Conservation (phyloP, 257 asterid genomes). For the Striga asiatica region DNA sequence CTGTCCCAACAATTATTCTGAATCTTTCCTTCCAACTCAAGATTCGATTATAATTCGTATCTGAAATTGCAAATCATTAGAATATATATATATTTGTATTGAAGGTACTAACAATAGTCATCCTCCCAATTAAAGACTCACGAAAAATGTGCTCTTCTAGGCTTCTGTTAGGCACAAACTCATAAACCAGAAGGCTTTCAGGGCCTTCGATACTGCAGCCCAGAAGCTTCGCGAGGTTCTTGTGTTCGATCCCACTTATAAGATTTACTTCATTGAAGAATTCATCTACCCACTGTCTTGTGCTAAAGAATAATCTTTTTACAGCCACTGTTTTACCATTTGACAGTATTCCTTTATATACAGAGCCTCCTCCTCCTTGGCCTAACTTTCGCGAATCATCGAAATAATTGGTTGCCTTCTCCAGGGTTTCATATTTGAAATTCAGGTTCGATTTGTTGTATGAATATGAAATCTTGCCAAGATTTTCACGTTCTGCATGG, state of each 20-base stretch:
- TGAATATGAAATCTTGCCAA: constrained; percentile 48
- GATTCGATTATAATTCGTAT: constrained; percentile 31
- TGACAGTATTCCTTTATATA: constrained; percentile 56
- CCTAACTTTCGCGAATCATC: constrained; percentile 52
- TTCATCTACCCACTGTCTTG: constrained; percentile 65
- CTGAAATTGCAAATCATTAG: constrained; percentile 32
- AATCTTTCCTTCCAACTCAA: constrained; percentile 58
- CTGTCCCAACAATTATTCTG: constrained; percentile 47
- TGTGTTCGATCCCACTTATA: constrained; percentile 65
- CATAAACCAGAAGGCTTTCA: constrained; percentile 85
- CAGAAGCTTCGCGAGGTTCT: constrained; percentile 55
- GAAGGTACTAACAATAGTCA: too few species aligned
- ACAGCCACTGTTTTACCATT: constrained; percentile 82
- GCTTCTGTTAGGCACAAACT: constrained; percentile 71
- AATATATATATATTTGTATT: background rate
- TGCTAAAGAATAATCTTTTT: constrained; percentile 53
- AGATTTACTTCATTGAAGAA: constrained; percentile 73
- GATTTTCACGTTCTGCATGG: constrained; percentile 51
- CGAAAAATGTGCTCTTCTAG: constrained; percentile 81
- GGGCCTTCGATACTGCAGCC: constrained; percentile 88
- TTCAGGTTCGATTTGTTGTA: constrained; percentile 68
- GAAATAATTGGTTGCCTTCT: constrained; percentile 79
- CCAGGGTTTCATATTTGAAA: constrained; percentile 70
- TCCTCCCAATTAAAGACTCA: too few species aligned
- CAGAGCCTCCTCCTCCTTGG: constrained; percentile 78